Percentiles rank a stretch among this genome's conserved stretches.
Conservation (phyloP, 768 basidiomycete species). For the Amanita polypyramis region DNA sequence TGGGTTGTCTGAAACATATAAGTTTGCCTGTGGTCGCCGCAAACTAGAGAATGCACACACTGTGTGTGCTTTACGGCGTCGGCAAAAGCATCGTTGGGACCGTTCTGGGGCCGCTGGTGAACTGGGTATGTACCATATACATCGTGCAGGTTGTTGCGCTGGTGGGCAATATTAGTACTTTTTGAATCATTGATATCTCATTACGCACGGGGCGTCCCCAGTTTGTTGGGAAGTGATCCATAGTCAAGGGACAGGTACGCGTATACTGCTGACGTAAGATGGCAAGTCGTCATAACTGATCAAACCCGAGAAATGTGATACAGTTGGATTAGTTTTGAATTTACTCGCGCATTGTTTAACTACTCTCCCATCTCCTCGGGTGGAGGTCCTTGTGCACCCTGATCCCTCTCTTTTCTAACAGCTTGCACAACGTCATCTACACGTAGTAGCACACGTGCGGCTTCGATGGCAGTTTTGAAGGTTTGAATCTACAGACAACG, state of each 20-base stretch:
- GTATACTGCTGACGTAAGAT: conserved; percentile 9
- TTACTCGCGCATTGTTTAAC: neutral
- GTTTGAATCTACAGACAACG: conserved; percentile 65
- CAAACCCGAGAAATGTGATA: no score
- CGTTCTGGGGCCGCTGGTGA: conserved; percentile 43
- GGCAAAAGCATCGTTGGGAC: conserved; percentile 44
- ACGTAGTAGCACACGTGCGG: conserved; percentile 81
- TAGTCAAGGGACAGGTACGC: conserved; percentile 14
- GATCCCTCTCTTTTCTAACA: conserved; percentile 63
- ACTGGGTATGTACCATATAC: conserved; percentile 71
- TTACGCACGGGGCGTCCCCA: conserved; percentile 68
- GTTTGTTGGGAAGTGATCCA: conserved; percentile 81
- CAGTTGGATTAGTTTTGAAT: neutral
- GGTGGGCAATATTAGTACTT: neutral
- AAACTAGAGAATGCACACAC: conserved; percentile 26
- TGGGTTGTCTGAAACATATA: conserved; percentile 55
- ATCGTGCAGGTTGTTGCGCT: conserved; percentile 74
- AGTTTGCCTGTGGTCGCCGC: neutral
- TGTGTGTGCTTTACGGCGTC: conserved; percentile 74
- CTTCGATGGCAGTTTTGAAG: conserved; percentile 95
- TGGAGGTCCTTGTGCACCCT: conserved; percentile 16
- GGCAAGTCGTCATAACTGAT: no score
- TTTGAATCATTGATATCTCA: neutral
- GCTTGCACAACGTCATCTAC: conserved; percentile 94
- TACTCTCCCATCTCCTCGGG: conserved; percentile 10